phyloP scores from a whole-genome alignment of 768 basidiomycete species.

The Podaxis sp. region DNA sequence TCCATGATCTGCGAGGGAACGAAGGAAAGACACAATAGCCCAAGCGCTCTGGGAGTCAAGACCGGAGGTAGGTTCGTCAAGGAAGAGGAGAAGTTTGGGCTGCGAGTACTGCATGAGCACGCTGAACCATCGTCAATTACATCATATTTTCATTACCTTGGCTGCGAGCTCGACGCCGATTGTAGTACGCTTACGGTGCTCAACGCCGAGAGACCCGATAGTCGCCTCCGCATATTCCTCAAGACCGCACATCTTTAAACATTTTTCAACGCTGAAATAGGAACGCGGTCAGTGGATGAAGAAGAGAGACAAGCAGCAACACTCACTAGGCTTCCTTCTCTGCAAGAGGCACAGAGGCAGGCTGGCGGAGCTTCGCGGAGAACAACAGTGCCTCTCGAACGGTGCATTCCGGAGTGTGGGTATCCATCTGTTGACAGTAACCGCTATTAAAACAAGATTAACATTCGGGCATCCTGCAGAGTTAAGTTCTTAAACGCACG shows the following conservation, averaged over 20 bases:
- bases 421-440: slow-evolving; percentile 85
- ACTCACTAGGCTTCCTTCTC: slow-evolving; percentile 84
- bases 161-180: slow-evolving; percentile 89
- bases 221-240: slow-evolving; percentile 61
- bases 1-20: slow-evolving; percentile 74
- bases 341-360: slow-evolving; percentile 53
- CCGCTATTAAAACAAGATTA: slow-evolving; percentile 32
- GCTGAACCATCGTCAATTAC: background rate
- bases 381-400: slow-evolving; percentile 82
- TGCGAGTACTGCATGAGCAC: slow-evolving; percentile 25
- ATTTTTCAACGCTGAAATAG: slow-evolving; percentile 37
- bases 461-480: background rate
- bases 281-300: background rate
- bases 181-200: slow-evolving; percentile 79
- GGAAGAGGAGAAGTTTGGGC: slow-evolving; percentile 80
- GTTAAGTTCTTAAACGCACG: slow-evolving; percentile 24
- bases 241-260: slow-evolving; percentile 64
- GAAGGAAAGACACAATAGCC: slow-evolving; percentile 76
- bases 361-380: slow-evolving; percentile 81
- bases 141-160: slow-evolving; percentile 45
- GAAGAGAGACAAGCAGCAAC: background rate
- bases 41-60: slow-evolving; percentile 87
- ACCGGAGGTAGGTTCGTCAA: slow-evolving; percentile 90
- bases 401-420: slow-evolving; percentile 72
- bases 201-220: slow-evolving; percentile 64